Conservation (phyloP, 2,329 filamentous ascomycete genomes). For the Penicillium sp. region DNA sequence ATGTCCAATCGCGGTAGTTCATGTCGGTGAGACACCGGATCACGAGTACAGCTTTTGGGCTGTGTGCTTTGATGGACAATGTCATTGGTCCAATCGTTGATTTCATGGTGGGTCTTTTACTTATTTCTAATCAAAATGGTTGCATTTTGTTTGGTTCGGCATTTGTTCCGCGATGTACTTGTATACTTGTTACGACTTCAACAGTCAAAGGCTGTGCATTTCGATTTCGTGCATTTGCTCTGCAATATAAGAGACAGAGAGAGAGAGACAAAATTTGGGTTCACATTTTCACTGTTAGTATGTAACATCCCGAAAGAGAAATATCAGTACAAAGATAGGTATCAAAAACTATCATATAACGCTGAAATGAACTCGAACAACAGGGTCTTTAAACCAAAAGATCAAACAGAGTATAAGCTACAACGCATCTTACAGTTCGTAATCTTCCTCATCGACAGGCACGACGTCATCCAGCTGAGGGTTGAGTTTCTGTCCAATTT, state of each 20-base stretch:
- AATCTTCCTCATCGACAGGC: background rate
- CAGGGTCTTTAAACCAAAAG: background rate
- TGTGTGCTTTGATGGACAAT: background rate
- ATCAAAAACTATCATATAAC: background rate
- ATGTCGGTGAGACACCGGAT: background rate
- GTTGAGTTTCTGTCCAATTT: slow-evolving; percentile 67
- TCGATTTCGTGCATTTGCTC: background rate
- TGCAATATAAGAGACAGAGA: background rate
- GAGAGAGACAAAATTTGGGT: background rate
- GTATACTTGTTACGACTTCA: background rate
- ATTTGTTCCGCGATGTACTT: background rate
- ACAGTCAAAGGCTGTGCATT: background rate
- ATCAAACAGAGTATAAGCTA: background rate
- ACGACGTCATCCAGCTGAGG: slow-evolving; percentile 63
- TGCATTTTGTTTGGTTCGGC: background rate
- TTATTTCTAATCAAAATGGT: background rate
- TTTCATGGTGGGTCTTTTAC: background rate
- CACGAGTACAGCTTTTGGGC: background rate
- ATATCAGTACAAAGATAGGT: background rate
- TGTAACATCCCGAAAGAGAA: background rate
- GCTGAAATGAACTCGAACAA: background rate
- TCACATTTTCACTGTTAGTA: background rate
- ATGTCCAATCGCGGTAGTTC: background rate
- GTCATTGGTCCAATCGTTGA: background rate
- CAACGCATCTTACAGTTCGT: background rate